phyloP scores from a whole-genome alignment of 202 grass and related monocot genomes.

The Zoysia matrella region DNA sequence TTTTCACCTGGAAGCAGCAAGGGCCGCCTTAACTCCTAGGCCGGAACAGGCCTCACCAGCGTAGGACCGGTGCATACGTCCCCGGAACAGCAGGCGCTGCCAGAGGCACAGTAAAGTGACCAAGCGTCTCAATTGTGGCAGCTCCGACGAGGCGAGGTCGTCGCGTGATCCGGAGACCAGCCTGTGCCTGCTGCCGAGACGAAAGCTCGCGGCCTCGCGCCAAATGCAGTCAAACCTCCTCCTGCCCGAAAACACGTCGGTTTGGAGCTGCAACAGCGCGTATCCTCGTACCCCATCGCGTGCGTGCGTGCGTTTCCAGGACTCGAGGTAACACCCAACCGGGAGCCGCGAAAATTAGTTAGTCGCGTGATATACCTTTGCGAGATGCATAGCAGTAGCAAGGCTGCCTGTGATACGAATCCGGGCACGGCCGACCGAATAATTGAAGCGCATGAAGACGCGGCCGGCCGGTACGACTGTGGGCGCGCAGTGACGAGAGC shows the following conservation, averaged over 20 bases:
- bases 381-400: background rate
- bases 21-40: constrained; percentile 8
- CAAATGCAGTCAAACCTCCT: constrained; percentile 22
- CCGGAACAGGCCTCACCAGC: background rate
- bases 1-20: constrained; percentile 34
- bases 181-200: background rate
- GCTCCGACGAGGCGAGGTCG: constrained; percentile 11
- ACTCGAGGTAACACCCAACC: no score
- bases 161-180: background rate
- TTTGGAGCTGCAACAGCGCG: no score
- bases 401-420: no score
- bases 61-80: background rate
- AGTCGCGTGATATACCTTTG: background rate
- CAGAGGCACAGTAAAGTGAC: constrained; percentile 2
- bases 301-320: no score
- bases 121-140: background rate
- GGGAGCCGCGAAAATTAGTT: background rate
- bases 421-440: background rate
- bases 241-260: no score
- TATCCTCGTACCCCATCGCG: background rate
- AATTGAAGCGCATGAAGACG: constrained; percentile 20
- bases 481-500: background rate
- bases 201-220: background rate
- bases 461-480: background rate
- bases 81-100: background rate